phyloP scores from a whole-genome alignment of 1,284 basidiomycete genomes.

The Melampsora larici-populina region DNA sequence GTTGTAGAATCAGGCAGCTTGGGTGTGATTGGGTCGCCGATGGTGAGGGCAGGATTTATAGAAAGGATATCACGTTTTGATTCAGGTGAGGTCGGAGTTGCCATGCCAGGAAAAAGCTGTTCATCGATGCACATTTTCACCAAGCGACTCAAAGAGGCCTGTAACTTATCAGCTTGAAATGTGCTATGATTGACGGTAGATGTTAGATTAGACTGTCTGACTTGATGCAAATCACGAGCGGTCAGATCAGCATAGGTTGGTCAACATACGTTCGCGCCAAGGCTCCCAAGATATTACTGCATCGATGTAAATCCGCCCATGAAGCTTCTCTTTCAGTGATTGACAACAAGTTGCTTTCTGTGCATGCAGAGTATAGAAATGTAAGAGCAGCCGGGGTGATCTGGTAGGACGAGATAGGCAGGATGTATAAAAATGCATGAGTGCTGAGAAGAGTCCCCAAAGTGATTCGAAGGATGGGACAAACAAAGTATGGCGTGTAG shows the following conservation, averaged over 20 bases:
- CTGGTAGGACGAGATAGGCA: background rate
- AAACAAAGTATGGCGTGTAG: slow-evolving; percentile 9
- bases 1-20: background rate
- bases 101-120: background rate
- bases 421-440: background rate
- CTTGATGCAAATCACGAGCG: no score
- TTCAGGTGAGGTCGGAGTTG: background rate
- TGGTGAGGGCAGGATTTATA: background rate
- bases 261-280: slow-evolving; percentile 1
- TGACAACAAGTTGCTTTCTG: background rate
- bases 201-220: background rate
- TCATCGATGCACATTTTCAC: slow-evolving; percentile 1
- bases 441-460: background rate
- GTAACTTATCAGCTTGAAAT: slow-evolving; percentile 1
- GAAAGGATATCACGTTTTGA: background rate
- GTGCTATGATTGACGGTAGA: background rate
- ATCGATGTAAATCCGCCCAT: slow-evolving; percentile 25
- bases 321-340: slow-evolving; percentile 6
- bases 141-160: background rate
- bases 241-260: no score
- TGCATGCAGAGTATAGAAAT: slow-evolving; percentile 11
- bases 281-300: slow-evolving; percentile 7
- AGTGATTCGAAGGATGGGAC: background rate
- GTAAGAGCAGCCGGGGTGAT: slow-evolving; percentile 19
- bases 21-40: background rate